Percentiles rank a stretch among this genome's conserved stretches.
Conservation (phyloP, 345 rosid genomes). For the Brassica nigra region DNA sequence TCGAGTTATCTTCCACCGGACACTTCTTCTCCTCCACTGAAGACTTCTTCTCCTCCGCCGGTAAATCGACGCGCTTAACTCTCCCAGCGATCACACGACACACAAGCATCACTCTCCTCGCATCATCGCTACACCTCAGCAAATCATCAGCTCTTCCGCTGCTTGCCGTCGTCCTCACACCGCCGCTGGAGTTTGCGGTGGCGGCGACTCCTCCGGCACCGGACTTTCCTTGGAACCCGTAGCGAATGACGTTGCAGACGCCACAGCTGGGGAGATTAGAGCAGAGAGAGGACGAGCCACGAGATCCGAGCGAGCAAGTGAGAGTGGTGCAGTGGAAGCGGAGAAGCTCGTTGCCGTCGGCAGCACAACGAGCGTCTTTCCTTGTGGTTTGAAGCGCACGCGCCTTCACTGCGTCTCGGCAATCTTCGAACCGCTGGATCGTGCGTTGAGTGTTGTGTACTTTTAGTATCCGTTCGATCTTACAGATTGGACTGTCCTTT, state of each 20-base stretch:
- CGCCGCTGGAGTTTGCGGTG: slow-evolving; percentile 24
- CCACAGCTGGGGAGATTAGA: slow-evolving; percentile 79
- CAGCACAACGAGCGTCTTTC: slow-evolving; percentile 86
- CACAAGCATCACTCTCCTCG: slow-evolving; percentile 84
- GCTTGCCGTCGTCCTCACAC: slow-evolving; percentile 79
- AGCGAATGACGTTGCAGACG: slow-evolving; percentile 79
- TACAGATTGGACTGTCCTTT: slow-evolving; percentile 76
- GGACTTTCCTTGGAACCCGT: slow-evolving; percentile 64
- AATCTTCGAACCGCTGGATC: slow-evolving; percentile 96
- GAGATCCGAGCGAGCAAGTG: slow-evolving; percentile 75
- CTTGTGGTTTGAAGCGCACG: slow-evolving; percentile 70
- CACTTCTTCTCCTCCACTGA: slow-evolving; percentile 45
- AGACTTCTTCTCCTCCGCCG: slow-evolving; percentile 38
- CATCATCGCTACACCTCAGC: slow-evolving; percentile 50
- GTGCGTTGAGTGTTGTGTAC: slow-evolving; percentile 93
- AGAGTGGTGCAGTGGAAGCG: slow-evolving; percentile 86
- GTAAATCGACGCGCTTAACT: slow-evolving; percentile 51
- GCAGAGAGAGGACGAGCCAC: slow-evolving; percentile 81
- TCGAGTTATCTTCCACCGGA: slow-evolving; percentile 5
- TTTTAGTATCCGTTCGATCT: slow-evolving; percentile 92
- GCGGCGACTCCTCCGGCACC: slow-evolving; percentile 28
- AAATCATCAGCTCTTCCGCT: slow-evolving; percentile 96
- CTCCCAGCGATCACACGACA: slow-evolving; percentile 97
- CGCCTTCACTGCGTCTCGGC: slow-evolving; percentile 85
- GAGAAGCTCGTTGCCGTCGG: slow-evolving; percentile 95